Evolutionary conservation across 371 early-diverging fungal genomes (phyloP), one percentile per base, ranked within the genome.

Genomic region (Fennellomyces sp.): DNA sequence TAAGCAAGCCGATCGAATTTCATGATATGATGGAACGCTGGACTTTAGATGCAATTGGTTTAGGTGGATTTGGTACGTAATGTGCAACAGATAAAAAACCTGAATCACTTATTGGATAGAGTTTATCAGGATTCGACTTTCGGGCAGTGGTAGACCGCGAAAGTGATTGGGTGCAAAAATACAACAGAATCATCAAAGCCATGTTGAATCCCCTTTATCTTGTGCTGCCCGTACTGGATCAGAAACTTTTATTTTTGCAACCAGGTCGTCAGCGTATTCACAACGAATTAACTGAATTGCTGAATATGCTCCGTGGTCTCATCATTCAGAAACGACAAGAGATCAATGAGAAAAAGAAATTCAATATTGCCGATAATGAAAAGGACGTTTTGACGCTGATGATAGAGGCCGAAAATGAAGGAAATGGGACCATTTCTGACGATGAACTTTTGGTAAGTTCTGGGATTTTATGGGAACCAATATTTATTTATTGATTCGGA

Each of bases 361-460:
- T 60, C n/a, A 25, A 12, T 0, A 39, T 27, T 2, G 48, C 27
- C 4, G 76, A 81, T 42, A 61, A 67, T 39, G 73, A 74, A 42
- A 69, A 60, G 13, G 81, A 81, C 36, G 56, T 83, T 50, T 63
- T 83, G 26, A 69, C 82, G 2, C 65, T 83, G 70, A 77, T 83
- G 83, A 48, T 81, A 28, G 64, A 71, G 25, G 52, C 56, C 21
- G 64, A 68, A 39, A 41, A 38, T 36, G 27, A 52, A 7, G 56
- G 64, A 17, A 52, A 53, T 8, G 65, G 38, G 12, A 19, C 47
- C 12, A 55, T 65, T 19, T 48, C 59, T 6, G 53, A 65, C 21
- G 52, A 56, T 13, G 65, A 51, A 66, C 69, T 45, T 69, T 66
- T 41, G 61, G 66, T 55, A 31, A 23, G 63, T 33, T 41, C 10